phyloP scores from a whole-genome alignment of 768 basidiomycete species.

The Suillus discolor region DNA sequence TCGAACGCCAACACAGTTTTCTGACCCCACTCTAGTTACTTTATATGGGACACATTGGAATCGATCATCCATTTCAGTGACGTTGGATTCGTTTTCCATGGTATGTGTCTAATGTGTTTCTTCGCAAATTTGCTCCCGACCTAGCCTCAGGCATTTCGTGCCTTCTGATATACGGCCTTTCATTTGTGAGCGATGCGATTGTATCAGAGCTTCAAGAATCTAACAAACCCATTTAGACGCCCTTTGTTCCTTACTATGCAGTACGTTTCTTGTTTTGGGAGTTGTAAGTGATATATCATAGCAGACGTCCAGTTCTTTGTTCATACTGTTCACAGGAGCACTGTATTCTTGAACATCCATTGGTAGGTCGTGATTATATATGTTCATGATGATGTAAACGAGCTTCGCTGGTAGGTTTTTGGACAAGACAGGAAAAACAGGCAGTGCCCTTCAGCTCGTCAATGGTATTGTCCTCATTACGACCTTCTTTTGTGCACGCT shows the following conservation, averaged over 20 bases:
- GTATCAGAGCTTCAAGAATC: background rate
- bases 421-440: conserved; percentile 76
- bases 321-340: conserved; percentile 51
- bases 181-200: conserved; percentile 56
- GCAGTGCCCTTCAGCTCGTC: conserved; percentile 63
- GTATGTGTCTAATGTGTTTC: conserved; percentile 34
- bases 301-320: conserved; percentile 7
- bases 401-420: conserved; percentile 53
- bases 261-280: conserved; percentile 85
- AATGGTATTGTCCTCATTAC: conserved; percentile 71
- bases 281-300: conserved; percentile 43
- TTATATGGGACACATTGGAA: conserved; percentile 84
- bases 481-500: conserved; percentile 69
- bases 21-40: conserved; percentile 50
- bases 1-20: background rate
- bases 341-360: conserved; percentile 86
- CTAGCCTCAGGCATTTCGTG: conserved; percentile 55
- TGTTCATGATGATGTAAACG: background rate
- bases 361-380: conserved; percentile 51
- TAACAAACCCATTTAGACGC: conserved; percentile 41
- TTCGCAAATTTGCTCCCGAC: conserved; percentile 9
- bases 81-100: conserved; percentile 78
- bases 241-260: conserved; percentile 81
- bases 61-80: conserved; percentile 68
- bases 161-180: conserved; percentile 62